These are phyloP conservation scores for Erodium texanum DNA, from an alignment of 441 rosid species.

Conservation along the genomic window DNA sequence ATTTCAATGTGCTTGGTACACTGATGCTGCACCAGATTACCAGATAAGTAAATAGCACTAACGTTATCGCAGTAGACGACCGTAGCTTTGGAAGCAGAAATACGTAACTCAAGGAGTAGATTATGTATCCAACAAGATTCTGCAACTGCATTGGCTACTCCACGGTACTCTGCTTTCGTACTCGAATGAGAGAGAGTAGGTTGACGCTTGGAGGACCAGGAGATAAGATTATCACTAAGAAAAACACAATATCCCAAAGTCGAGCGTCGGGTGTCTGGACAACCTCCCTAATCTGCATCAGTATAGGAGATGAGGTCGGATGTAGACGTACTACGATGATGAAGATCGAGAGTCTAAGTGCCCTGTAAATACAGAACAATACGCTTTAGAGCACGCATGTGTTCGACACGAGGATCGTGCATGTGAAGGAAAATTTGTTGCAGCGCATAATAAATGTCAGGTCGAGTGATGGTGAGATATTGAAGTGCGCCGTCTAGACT, in stretches of 20 bases:
- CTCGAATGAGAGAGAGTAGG: background rate
- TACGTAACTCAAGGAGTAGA: too few species aligned
- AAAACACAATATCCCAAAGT: constrained; percentile 7
- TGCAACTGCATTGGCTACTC: background rate
- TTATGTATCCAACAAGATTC: too few species aligned
- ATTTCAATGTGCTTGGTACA: too few species aligned
- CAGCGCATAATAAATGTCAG: background rate
- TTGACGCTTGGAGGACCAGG: background rate
- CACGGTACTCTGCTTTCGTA: background rate
- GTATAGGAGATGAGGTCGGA: constrained; percentile 1
- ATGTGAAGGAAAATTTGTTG: background rate
- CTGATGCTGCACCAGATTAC: too few species aligned
- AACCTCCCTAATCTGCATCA: constrained; percentile 8
- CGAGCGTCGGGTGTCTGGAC: background rate
- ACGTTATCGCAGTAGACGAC: too few species aligned
- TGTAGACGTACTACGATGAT: background rate
- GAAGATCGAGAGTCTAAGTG: background rate
- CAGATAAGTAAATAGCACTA: too few species aligned
- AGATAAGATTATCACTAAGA: too few species aligned
- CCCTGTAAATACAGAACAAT: background rate
- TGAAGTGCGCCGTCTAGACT: background rate
- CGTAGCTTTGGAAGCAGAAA: too few species aligned
- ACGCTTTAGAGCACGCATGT: background rate
- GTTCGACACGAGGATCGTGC: background rate
- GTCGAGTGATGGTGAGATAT: background rate